Conservation (phyloP, 1,284 basidiomycete species). For the Omphalotus olearius region DNA sequence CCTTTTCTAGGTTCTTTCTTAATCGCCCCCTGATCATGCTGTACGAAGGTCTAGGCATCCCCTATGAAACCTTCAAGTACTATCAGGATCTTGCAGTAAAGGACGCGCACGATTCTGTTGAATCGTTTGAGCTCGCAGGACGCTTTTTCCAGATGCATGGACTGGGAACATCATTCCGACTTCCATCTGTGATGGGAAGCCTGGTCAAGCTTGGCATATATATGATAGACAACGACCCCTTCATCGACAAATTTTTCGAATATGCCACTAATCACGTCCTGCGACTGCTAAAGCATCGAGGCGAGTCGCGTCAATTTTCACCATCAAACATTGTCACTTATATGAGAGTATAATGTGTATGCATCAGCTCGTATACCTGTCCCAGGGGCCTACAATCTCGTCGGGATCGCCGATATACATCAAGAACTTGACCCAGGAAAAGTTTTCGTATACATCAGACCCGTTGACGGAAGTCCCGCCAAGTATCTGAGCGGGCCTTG, state of each 20-base stretch:
- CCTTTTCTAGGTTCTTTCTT: conserved; percentile 35
- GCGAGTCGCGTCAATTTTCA: conserved; percentile 1
- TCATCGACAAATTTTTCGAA: conserved; percentile 49
- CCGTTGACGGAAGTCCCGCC: conserved; percentile 26
- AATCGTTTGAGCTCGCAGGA: conserved; percentile 40
- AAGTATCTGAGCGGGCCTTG: conserved; percentile 53
- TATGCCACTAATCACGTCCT: conserved; percentile 58
- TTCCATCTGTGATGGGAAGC: conserved; percentile 34
- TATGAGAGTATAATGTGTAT: background rate
- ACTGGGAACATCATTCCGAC: conserved; percentile 36
- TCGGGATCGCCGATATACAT: conserved; percentile 65
- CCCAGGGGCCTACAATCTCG: conserved; percentile 55
- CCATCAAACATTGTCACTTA: background rate
- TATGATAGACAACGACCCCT: conserved; percentile 34
- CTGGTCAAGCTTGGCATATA: conserved; percentile 32
- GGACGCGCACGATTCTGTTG: conserved; percentile 38
- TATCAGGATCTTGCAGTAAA: conserved; percentile 53
- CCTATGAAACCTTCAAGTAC: conserved; percentile 42
- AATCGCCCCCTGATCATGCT: conserved; percentile 71
- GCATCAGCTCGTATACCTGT: conserved; percentile 58
- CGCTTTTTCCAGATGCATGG: conserved; percentile 42
- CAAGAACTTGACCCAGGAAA: conserved; percentile 44
- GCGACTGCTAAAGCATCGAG: conserved; percentile 57
- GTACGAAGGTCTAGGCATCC: conserved; percentile 53
- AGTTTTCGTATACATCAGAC: conserved; percentile 55